Base-by-base conservation (phyloP, 495 filamentous ascomycete species). In the Geoglossum glabrum region DNA sequence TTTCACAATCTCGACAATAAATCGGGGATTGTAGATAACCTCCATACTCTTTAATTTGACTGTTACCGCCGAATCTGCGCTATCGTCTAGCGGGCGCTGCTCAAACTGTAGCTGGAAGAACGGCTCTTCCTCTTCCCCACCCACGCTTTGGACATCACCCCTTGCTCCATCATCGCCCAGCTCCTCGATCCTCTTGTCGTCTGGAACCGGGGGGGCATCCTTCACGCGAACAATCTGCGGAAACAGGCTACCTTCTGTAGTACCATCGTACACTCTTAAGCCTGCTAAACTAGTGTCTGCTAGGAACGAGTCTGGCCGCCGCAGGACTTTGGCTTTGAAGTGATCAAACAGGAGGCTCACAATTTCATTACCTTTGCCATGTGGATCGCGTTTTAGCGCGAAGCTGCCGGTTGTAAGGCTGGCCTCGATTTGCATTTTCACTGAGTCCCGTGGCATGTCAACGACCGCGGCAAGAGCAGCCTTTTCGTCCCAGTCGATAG, bases 401-500 rank as follows among this genome's bases (percentile, higher is more conserved):
- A 98, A 96, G 67, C 89, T 93, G 31, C 92, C 92, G 7, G 89
- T 92, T 55, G 82, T 84, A 26, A 98, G 80, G 47, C 85, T 86
- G 33, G 90, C 81, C 63, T 97, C 86, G 58, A 97, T 72, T 67
- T 96, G 86, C 65, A 96, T 72, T 70, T 96, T 95, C 57, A 96
- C 78, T 55, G 85, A 86, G 60, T 98, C 93, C 49, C 84, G 79
- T 0, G 92, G 92, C 52, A 86, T 76, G 64, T 97, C 90, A 27
- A 98, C 84, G 56, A 82, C 82, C 61, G 92, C 90, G 0, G 86
- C 74, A 33, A 98, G 75, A 2, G 82, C 82, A 54, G 89, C 85
- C 74, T 96, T 96, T 71, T 98, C 92, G 63, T 98, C 86, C 85
- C 89, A 98, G 64, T 96, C 89, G 62, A 98, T 98, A 34, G 87